Conservation (phyloP, 768 basidiomycete genomes). For the Cystofilobasidium macerans region DNA sequence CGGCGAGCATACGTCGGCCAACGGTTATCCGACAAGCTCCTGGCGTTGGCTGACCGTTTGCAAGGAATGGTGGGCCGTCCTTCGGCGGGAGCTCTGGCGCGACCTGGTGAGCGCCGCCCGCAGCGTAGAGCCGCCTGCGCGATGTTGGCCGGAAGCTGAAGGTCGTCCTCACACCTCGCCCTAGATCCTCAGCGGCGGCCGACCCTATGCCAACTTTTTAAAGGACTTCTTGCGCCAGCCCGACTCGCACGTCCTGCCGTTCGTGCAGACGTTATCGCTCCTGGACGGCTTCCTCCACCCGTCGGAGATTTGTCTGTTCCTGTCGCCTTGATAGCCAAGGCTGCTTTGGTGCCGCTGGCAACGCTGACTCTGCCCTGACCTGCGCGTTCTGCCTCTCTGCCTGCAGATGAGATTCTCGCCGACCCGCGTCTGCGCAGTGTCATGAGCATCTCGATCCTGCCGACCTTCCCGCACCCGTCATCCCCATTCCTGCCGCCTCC, state of each 20-base stretch:
- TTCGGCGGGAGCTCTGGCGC: constrained; percentile 29
- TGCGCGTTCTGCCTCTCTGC: not conserved
- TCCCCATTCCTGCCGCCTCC: not conserved
- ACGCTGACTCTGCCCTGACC: too few species aligned
- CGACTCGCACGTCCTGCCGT: constrained; percentile 12
- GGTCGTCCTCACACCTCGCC: too few species aligned
- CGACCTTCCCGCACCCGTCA: not conserved
- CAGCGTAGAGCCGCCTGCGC: not conserved
- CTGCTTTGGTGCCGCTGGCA: too few species aligned
- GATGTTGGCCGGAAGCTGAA: not conserved
- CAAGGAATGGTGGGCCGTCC: constrained; percentile 31
- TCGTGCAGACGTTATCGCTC: constrained; percentile 16
- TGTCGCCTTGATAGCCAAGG: too few species aligned
- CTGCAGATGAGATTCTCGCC: constrained; percentile 2
- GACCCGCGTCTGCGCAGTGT: constrained; percentile 5
- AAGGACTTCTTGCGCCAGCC: not conserved
- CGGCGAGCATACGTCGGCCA: constrained; percentile 29
- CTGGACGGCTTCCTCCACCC: constrained; percentile 10
- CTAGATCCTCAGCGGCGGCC: not conserved
- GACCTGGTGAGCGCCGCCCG: constrained; percentile 16
- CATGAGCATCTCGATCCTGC: constrained; percentile 20
- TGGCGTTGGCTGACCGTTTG: constrained; percentile 32
- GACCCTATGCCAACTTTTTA: constrained; percentile 6
- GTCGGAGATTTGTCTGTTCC: constrained; percentile 17
- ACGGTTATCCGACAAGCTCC: constrained; percentile 31